Evolutionary conservation across 305 asterid species (phyloP).

Genomic region (Ruellia speciosa): DNA sequence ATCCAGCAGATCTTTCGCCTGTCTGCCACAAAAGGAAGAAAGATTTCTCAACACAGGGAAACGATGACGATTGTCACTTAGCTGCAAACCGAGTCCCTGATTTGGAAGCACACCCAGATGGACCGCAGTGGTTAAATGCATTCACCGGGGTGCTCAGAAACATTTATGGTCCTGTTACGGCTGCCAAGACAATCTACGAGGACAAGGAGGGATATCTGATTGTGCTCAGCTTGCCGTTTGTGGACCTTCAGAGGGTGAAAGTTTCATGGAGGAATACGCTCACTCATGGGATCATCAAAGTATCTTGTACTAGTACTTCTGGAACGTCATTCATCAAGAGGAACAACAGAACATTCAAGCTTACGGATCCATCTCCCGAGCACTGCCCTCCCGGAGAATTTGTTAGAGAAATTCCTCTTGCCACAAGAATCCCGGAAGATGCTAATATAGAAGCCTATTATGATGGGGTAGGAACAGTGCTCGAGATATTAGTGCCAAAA

Average conservation of each 20-base stretch:
- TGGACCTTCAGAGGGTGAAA: constrained; percentile 74
- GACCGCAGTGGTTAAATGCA: constrained; percentile 61
- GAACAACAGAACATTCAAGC: constrained; percentile 66
- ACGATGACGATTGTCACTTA: constrained; percentile 42
- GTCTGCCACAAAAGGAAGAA: constrained; percentile 50
- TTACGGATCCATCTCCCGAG: constrained; percentile 55
- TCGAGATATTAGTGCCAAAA: constrained; percentile 86
- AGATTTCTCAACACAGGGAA: constrained; percentile 47
- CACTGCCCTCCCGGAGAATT: constrained; percentile 94
- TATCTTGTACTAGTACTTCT: constrained; percentile 60
- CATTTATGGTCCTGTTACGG: constrained; percentile 80
- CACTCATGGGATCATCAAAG: constrained; percentile 68
- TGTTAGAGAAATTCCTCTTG: constrained; percentile 64
- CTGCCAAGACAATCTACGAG: constrained; percentile 74
- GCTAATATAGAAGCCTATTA: constrained; percentile 79
- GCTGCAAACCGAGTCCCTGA: constrained; percentile 45
- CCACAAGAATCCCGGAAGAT: constrained; percentile 84
- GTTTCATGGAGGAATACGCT: constrained; percentile 85
- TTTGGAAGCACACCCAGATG: constrained; percentile 44
- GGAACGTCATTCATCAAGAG: constrained; percentile 58
- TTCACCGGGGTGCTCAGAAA: constrained; percentile 66
- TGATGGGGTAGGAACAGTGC: constrained; percentile 64
- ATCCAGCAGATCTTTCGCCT: constrained; percentile 43
- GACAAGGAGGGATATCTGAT: constrained; percentile 66
- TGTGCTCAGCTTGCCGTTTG: constrained; percentile 71